Base-by-base conservation (phyloP, 192 early-diverging fungal species). In the Gigaspora rosea region DNA sequence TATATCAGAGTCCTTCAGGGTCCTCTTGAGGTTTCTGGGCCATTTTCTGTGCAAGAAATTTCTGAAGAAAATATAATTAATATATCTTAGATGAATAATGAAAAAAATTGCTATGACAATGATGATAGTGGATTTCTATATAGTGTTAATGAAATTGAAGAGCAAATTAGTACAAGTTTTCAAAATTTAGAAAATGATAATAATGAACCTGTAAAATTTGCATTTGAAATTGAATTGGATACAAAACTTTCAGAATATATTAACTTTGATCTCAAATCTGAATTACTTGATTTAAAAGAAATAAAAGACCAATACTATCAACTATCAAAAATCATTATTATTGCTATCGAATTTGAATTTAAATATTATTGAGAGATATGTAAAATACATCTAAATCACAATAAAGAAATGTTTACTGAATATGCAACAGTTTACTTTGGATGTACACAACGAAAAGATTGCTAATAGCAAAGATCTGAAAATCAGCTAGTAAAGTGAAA, bases 191-290 rank as follows among this genome's bases (percentile, higher is more conserved):
- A 59, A 18, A 22, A 27, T n/a, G 5, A n/a, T n/a, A n/a, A 11
- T n/a, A 73, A n/a, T 22, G 61, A 73, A 18, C 72, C 52, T 61
- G 36, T 32, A 61, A 48, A 61, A 18, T n/a, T 61, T 8, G 52
- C 35, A 46, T 73, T 57, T 46, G 35, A 66, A 66, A 66, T 66
- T 0, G 36, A 66, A 35, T 33, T 66, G 20, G 33, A 66, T 66
- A 35, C 35, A 66, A 36, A 16, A 41, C 32, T 66, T 66, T 0
- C 35, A 35, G 64, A 66, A n/a, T 46, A 3, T 6, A 18, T 41
- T 18, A 35, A 13, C 33, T 12, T 11, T 3, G 64, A 66, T 35
- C 35, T 46, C 13, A 10, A 63, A 9, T 41, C 52, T 3, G 54
- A 58, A 61, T 35, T 16, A 66, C 33, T 16, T 47, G 33, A 66